A percentile compares a stretch with the other conserved stretches of the same genome.
phyloP scores from a whole-genome alignment of 768 basidiomycete genomes.

The Termitomyces sp. region DNA sequence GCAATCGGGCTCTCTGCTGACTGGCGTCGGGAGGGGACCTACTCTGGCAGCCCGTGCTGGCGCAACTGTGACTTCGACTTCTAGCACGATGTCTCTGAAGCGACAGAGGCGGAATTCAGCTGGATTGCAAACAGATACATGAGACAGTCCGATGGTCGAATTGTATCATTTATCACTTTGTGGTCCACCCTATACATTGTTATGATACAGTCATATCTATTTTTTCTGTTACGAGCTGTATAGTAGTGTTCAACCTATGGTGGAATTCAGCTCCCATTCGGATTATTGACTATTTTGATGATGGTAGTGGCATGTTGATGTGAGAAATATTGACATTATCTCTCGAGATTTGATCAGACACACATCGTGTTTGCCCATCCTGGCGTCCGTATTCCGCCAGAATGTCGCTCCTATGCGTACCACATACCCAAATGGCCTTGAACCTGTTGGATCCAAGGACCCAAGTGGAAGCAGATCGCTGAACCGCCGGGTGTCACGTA shows the following conservation, averaged over 20 bases:
- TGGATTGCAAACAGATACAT: conserved; percentile 34
- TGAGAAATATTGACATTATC: conserved; percentile 3
- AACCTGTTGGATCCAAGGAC: conserved; percentile 54
- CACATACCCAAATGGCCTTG: conserved; percentile 45
- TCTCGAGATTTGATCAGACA: background rate
- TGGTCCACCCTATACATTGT: conserved; percentile 6
- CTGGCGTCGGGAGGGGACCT: conserved; percentile 29
- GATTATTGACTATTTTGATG: conserved; percentile 8
- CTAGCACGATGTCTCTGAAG: conserved; percentile 53
- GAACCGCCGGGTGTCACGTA: conserved; percentile 58
- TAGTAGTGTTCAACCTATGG: conserved; percentile 8
- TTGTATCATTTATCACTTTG: conserved; percentile 24
- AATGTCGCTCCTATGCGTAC: conserved; percentile 38
- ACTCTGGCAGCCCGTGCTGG: conserved; percentile 15
- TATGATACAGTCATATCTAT: conserved; percentile 3
- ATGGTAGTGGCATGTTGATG: conserved; percentile 12
- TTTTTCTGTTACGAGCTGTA: conserved; percentile 5
- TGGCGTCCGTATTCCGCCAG: conserved; percentile 64
- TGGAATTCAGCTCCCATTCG: conserved; percentile 3
- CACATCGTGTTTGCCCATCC: conserved; percentile 30
- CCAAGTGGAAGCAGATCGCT: conserved; percentile 26
- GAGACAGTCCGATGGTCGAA: conserved; percentile 4
- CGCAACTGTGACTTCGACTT: conserved; percentile 23
- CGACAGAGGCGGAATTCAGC: conserved; percentile 77
- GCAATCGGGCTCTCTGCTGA: conserved; percentile 54